Conservation (phyloP, 805 yeast species). For the Yarrowia phangngaensis region DNA sequence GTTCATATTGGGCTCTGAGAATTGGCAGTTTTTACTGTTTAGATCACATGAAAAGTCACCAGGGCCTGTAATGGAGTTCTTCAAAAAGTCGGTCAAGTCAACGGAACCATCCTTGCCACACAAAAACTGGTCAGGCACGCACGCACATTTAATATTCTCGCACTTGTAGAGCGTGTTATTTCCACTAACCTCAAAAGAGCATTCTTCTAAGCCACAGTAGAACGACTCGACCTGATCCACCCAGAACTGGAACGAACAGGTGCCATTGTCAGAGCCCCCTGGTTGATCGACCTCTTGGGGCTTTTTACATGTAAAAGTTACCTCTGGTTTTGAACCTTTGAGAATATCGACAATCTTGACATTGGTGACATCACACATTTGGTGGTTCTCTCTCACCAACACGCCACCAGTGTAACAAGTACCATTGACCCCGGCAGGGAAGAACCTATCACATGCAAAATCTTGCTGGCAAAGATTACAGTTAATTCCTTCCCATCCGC, state of each 20-base stretch:
- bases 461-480: slow-evolving; percentile 79
- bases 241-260: slow-evolving; percentile 94
- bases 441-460: slow-evolving; percentile 72
- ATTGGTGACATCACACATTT: slow-evolving; percentile 91
- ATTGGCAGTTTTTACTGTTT: slow-evolving; percentile 57
- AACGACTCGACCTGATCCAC: slow-evolving; percentile 85
- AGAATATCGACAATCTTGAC: slow-evolving; percentile 76
- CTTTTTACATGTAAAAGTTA: slow-evolving; percentile 81
- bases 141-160: slow-evolving; percentile 72
- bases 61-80: slow-evolving; percentile 88
- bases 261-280: slow-evolving; percentile 33
- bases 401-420: slow-evolving; percentile 87
- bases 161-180: slow-evolving; percentile 77
- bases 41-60: slow-evolving; percentile 86
- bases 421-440: slow-evolving; percentile 82
- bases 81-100: slow-evolving; percentile 86
- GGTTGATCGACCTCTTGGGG: slow-evolving; percentile 39
- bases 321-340: slow-evolving; percentile 81
- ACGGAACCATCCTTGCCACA: slow-evolving; percentile 94
- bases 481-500: slow-evolving; percentile 93
- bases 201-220: slow-evolving; percentile 75
- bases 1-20: slow-evolving; percentile 95
- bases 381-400: slow-evolving; percentile 73
- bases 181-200: slow-evolving; percentile 62
- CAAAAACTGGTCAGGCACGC: slow-evolving; percentile 86